These are phyloP conservation scores for Solanum megistacrolobum DNA, from an alignment of 257 asterid species.

Conservation along the genomic window DNA sequence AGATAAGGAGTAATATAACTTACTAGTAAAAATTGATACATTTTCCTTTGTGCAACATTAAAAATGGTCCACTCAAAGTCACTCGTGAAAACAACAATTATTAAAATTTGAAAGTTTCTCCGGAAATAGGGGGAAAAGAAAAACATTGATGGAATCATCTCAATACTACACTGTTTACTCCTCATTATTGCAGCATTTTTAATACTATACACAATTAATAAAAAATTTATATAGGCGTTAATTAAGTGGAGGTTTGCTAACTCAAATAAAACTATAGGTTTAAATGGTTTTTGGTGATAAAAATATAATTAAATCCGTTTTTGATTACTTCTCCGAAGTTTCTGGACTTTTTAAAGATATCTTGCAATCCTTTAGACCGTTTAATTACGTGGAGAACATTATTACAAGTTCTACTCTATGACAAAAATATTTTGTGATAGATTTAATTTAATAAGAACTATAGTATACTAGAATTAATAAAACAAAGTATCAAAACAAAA, in stretches of 20 bases:
- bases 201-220: background rate
- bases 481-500: background rate
- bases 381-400: background rate
- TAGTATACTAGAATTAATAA: background rate
- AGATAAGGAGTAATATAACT: slow-evolving; percentile 11
- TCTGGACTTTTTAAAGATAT: background rate
- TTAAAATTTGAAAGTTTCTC: slow-evolving; percentile 12
- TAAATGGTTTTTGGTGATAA: background rate
- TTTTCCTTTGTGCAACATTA: background rate
- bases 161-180: background rate
- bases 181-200: background rate
- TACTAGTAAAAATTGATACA: slow-evolving; percentile 23
- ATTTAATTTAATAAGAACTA: background rate
- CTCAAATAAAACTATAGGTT: background rate
- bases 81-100: slow-evolving; percentile 17
- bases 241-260: background rate
- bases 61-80: slow-evolving; percentile 53
- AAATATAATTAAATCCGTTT: background rate
- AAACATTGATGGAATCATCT: background rate
- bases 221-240: background rate
- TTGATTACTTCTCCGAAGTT: background rate
- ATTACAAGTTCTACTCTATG: background rate
- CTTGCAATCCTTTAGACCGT: background rate
- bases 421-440: background rate
- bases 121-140: background rate